Evolutionary conservation across 2,329 filamentous ascomycete genomes (phyloP).

Genomic region (Ophiocordyceps sinensis): DNA sequence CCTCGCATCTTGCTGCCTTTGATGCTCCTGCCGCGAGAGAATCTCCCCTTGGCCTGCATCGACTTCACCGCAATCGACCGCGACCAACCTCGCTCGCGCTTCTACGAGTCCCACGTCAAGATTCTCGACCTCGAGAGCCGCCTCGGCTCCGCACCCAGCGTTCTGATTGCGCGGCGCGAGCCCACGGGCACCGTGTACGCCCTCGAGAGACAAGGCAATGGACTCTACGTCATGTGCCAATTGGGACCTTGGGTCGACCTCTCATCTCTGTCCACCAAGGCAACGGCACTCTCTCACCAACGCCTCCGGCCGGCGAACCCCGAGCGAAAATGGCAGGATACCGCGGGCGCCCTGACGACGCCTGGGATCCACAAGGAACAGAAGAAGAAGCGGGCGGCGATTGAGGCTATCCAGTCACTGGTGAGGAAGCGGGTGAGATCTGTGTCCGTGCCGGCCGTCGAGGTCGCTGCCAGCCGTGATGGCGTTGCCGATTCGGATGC

Average conservation of each 20-base stretch:
- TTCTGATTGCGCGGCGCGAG: conserved; percentile 49
- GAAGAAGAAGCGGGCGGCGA: conserved; percentile 43
- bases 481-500: conserved; percentile 5
- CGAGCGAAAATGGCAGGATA: conserved; percentile 6
- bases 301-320: conserved; percentile 11
- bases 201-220: conserved; percentile 48
- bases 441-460: conserved; percentile 24
- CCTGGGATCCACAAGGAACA: conserved; percentile 31
- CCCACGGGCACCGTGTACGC: conserved; percentile 39
- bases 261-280: conserved; percentile 32
- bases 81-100: conserved; percentile 35
- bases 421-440: conserved; percentile 37
- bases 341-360: conserved; percentile 21
- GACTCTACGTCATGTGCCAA: conserved; percentile 53
- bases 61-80: conserved; percentile 38
- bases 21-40: conserved; percentile 46
- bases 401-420: conserved; percentile 48
- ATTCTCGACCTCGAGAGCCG: conserved; percentile 49
- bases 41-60: conserved; percentile 45
- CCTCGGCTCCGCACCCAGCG: conserved; percentile 35
- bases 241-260: conserved; percentile 53
- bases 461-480: conserved; percentile 10
- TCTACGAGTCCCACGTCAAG: conserved; percentile 47
- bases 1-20: conserved; percentile 43
- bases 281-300: conserved; percentile 24